Evolutionary conservation across 805 yeast species (phyloP), one percentile per base, ranked within the genome.

Genomic region (Hanseniaspora guilliermondii): DNA sequence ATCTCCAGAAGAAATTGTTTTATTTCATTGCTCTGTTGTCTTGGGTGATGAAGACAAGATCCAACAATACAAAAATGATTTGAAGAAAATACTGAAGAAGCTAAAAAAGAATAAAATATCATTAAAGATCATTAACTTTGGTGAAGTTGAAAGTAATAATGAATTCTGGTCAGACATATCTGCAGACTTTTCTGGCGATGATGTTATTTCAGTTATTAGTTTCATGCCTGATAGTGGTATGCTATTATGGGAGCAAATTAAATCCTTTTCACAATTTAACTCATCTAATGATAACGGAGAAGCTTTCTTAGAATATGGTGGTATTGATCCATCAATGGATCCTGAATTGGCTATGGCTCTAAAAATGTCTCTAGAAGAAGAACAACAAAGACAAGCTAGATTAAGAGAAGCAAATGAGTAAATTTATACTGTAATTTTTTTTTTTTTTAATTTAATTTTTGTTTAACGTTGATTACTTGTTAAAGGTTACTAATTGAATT

Each of bases 331-430:
- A 33, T 81, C 82, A 60, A 84, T 87, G 80, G 98, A 93, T 63
- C 97, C 97, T 33, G 98, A 93, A 69, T 78, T 93, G 65, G 98
- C 97, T 0, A 75, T 93, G 74, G 98, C 97, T 0, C 77, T 93
- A 63, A 81, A 97, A 65, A 74, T 93, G 68, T 91, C 97, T 0
- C 74, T 93, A 63, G 97, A 93, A 65, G 98, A 93, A 65, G 97
- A 91, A 66, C 85, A 83, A 62, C 83, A 86, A 50, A 80, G 97
- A 71, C 96, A 87, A 65, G 95, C 86, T 60, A 77, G 89, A 65
- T 82, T 80, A 60, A 74, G 78, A 33, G 53, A 44, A 39, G 49
- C 35, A 24, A 49, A 33, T 24, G 45, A 25, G 21, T 42, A 46
- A 21, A 53, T 53, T n/a, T 35, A 49, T 6, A 14, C 35, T n/a